A percentile compares a stretch with the other conserved stretches of the same genome.
phyloP scores from a whole-genome alignment of 2,329 filamentous ascomycete species.

The Apiospora hydei region DNA sequence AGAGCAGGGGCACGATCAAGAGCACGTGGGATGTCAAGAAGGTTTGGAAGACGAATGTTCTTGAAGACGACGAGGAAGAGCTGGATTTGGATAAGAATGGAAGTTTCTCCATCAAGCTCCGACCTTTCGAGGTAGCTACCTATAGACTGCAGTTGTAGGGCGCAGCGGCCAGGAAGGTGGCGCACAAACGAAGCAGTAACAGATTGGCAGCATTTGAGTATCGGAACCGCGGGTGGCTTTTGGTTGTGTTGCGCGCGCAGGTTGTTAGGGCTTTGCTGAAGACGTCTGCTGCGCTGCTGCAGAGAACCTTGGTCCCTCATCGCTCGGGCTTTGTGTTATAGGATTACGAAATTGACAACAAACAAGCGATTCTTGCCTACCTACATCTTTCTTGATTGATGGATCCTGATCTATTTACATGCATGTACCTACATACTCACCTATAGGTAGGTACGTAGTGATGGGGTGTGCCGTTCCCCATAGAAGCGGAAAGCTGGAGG shows the following conservation, averaged over 20 bases:
- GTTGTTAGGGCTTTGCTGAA: not conserved
- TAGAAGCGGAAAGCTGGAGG: not conserved
- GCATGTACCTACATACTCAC: no score
- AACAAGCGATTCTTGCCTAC: constrained; percentile 11
- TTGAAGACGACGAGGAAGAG: constrained; percentile 85
- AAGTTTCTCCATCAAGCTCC: constrained; percentile 68
- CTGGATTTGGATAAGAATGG: constrained; percentile 57
- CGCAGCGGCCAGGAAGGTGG: constrained; percentile 5
- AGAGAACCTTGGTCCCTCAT: not conserved
- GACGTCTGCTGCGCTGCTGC: not conserved
- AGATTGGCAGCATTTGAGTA: not conserved
- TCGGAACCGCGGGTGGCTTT: not conserved
- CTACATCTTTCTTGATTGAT: not conserved
- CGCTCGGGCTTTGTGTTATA: not conserved
- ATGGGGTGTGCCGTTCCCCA: no score
- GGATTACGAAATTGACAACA: not conserved
- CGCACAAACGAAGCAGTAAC: not conserved
- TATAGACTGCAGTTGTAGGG: constrained; percentile 65
- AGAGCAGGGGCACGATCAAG: constrained; percentile 72
- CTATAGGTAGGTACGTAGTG: no score
- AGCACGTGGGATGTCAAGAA: constrained; percentile 75
- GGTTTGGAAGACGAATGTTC: constrained; percentile 82
- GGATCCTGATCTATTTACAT: no score
- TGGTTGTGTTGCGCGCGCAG: not conserved
- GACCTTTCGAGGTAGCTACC: constrained; percentile 87